A percentile compares a stretch with the other conserved stretches of the same genome.
phyloP scores from a whole-genome alignment of 208 protist genomes.

The Wallacemonas sp. region DNA sequence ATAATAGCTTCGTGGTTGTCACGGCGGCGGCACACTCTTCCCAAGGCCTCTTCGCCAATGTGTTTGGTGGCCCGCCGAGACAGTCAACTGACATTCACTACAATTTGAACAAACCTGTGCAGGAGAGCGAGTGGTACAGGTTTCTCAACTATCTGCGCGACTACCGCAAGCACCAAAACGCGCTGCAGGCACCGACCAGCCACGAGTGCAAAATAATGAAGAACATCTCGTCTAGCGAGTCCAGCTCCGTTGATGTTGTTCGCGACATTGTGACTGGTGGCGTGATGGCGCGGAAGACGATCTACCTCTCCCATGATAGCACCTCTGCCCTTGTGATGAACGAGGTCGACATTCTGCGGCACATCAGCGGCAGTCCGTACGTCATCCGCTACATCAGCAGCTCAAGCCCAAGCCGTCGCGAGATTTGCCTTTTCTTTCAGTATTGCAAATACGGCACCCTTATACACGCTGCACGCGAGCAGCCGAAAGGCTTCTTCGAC shows the following conservation, averaged over 20 bases:
- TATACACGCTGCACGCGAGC: background rate
- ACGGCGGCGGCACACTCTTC: background rate
- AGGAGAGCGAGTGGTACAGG: conserved; percentile 17
- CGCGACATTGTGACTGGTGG: conserved; percentile 29
- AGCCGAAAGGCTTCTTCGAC: conserved; percentile 6
- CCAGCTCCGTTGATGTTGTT: conserved; percentile 27
- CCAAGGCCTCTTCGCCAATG: background rate
- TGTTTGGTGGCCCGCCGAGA: conserved; percentile 15
- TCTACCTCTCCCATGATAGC: conserved; percentile 14
- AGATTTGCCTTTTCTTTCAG: conserved; percentile 56
- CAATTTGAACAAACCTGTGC: conserved; percentile 23
- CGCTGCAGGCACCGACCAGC: conserved; percentile 6
- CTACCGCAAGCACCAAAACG: conserved; percentile 9
- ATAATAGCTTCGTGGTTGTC: conserved; percentile 14
- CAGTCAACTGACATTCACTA: conserved; percentile 17
- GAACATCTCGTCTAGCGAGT: conserved; percentile 9
- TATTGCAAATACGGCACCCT: conserved; percentile 47
- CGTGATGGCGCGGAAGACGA: conserved; percentile 33
- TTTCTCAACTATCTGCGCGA: conserved; percentile 21
- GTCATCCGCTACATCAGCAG: conserved; percentile 47
- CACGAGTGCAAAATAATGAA: conserved; percentile 21
- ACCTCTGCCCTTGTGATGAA: conserved; percentile 1
- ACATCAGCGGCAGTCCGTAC: conserved; percentile 25
- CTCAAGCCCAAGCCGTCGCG: conserved; percentile 11
- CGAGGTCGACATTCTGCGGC: conserved; percentile 51